Base-by-base conservation (phyloP, 805 yeast genomes). In the Monosporozyma aquatica region DNA sequence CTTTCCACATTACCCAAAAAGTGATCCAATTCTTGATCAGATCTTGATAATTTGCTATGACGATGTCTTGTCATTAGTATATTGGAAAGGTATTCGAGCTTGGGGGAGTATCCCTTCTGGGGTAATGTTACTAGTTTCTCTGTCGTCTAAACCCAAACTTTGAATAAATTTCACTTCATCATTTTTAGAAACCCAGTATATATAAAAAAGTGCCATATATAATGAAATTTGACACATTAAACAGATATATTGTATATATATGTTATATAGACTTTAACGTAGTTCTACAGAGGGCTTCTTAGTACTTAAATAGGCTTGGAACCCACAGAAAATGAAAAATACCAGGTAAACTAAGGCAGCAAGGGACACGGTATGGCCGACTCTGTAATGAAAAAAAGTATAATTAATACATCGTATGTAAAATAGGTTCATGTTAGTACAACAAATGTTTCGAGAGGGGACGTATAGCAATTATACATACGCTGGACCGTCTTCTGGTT, bases 401-500 rank as follows among this genome's bases (percentile, higher is more conserved):
- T 21, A 20, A 25, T 33, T 33, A 33, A 25, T 33, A 33, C 20
- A 20, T 6, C 8, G 10, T 22, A 24, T 24, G 15, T 33, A n/a
- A n/a, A n/a, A n/a, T n/a, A n/a, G n/a, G n/a, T n/a, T n/a, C n/a
- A n/a, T n/a, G n/a, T n/a, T n/a, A n/a, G n/a, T n/a, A n/a, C n/a
- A n/a, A n/a, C n/a, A n/a, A n/a, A n/a, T n/a, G n/a, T n/a, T n/a
- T n/a, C n/a, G n/a, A n/a, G n/a, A n/a, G n/a, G n/a, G n/a, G n/a
- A n/a, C n/a, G n/a, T n/a, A n/a, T n/a, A n/a, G n/a, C n/a, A n/a
- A n/a, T n/a, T n/a, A 9, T 28, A 58, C 62, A 56, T 58, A 58
- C 74, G 92, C 95, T 48, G 78, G 78, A 13, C 97, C 97, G 59
- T 92, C 92, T 52, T 76, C 85, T 11, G 98, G 98, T 59, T 89